Percentiles rank a stretch among this genome's conserved stretches.
Evolutionary conservation across 2,329 filamentous ascomycete genomes (phyloP).

Genomic region (Didymellaceae sp.): DNA sequence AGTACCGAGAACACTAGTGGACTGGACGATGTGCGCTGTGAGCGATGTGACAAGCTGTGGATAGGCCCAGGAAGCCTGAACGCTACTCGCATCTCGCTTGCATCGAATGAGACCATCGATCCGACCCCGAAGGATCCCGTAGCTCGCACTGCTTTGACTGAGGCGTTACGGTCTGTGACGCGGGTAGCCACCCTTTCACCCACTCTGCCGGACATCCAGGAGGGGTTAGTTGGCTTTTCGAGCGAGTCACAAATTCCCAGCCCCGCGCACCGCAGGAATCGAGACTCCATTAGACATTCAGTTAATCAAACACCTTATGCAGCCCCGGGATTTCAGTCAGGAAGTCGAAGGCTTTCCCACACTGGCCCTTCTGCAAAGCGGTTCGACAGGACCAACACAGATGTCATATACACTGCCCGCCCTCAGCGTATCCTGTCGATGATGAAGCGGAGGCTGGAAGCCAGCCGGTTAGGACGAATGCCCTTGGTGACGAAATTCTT

Average conservation of each 20-base stretch:
- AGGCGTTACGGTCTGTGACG: conserved; percentile 30
- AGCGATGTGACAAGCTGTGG: conserved; percentile 33
- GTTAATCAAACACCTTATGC: too few relatives aligned
- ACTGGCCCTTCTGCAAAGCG: neutral
- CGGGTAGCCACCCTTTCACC: conserved; percentile 24
- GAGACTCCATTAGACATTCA: neutral
- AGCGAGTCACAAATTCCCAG: neutral
- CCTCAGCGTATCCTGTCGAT: too few relatives aligned
- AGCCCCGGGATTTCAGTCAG: too few relatives aligned
- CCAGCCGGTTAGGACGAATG: neutral
- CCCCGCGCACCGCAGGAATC: neutral
- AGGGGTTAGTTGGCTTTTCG: neutral
- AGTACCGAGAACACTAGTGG: conserved; percentile 19
- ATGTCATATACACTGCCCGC: too few relatives aligned
- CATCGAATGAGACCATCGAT: conserved; percentile 30
- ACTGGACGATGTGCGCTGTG: conserved; percentile 29
- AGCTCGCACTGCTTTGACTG: conserved; percentile 25
- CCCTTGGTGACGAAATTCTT: neutral
- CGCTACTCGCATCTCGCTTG: conserved; percentile 33
- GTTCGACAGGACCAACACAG: too few relatives aligned
- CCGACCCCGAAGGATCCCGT: conserved; percentile 23
- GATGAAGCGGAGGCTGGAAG: too few relatives aligned
- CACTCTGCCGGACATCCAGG: neutral
- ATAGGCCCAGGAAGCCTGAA: conserved; percentile 33
- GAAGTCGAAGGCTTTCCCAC: too few relatives aligned